Evolutionary conservation across 371 early-diverging fungal genomes (phyloP).

Genomic region (Choanephora cucurbitarum): DNA sequence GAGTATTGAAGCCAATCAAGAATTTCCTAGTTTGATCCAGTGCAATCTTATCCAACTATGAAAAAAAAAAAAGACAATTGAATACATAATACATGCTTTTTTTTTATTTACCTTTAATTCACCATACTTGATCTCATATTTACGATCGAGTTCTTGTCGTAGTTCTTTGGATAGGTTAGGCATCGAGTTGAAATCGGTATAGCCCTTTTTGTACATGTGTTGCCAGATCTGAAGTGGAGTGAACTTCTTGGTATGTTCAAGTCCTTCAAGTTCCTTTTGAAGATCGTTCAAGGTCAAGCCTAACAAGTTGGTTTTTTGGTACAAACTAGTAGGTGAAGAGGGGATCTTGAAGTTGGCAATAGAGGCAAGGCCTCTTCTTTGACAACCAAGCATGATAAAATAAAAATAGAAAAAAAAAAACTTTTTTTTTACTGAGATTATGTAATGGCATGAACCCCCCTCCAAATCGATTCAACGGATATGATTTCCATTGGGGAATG

Average conservation of each 20-base stretch:
- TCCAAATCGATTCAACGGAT: too few relatives aligned
- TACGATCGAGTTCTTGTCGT: conserved; percentile 47
- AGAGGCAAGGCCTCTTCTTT: conserved; percentile 7
- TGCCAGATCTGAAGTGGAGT: conserved; percentile 66
- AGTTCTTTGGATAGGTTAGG: conserved; percentile 58
- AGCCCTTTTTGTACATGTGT: conserved; percentile 68
- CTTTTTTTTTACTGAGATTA: neutral
- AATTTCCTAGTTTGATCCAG: conserved; percentile 64
- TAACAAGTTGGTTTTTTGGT: conserved; percentile 49
- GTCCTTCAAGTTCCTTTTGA: conserved; percentile 32
- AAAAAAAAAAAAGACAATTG: neutral
- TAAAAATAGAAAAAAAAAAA: neutral
- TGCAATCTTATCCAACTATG: conserved; percentile 45
- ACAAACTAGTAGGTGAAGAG: neutral
- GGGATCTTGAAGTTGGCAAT: conserved; percentile 14
- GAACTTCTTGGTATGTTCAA: conserved; percentile 44
- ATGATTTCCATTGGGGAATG: too few relatives aligned
- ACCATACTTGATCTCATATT: conserved; percentile 64
- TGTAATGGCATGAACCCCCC: too few relatives aligned
- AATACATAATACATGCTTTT: neutral
- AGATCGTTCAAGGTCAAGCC: conserved; percentile 47
- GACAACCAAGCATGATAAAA: neutral
- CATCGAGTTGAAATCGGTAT: conserved; percentile 63
- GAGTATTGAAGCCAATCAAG: conserved; percentile 51
- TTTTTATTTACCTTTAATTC: conserved; percentile 51